A percentile compares a stretch with the other conserved stretches of the same genome.
These are phyloP conservation scores for Amylostereum areolatum DNA, from an alignment of 1,284 basidiomycete species.

Conservation along the genomic window DNA sequence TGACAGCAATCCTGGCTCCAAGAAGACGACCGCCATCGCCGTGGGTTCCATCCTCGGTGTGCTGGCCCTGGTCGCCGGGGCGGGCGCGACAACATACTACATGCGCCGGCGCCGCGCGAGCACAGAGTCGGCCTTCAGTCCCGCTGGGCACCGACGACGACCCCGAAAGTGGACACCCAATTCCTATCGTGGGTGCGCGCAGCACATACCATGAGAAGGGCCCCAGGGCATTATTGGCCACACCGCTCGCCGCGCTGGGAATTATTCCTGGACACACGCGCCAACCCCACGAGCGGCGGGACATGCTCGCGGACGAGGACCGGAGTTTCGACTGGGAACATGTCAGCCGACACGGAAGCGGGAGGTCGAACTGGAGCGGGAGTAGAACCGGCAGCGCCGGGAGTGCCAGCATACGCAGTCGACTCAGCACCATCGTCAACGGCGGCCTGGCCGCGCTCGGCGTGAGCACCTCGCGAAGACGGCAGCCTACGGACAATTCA, in stretches of 20 bases:
- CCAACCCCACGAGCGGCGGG: no score
- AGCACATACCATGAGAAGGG: conserved; percentile 15
- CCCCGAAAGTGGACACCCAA: conserved; percentile 26
- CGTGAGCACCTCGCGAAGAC: conserved; percentile 1
- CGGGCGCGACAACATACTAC: conserved; percentile 36
- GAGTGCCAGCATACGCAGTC: conserved; percentile 3
- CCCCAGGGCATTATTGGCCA: conserved; percentile 17
- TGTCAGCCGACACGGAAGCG: no score
- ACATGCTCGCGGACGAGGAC: conserved; percentile 78
- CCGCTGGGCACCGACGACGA: conserved; percentile 31
- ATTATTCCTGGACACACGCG: no score
- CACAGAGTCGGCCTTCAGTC: conserved; percentile 34
- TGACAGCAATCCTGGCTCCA: conserved; percentile 11
- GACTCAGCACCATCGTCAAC: conserved; percentile 1
- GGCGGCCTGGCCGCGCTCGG: neutral
- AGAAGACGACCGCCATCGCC: conserved; percentile 38
- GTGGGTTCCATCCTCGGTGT: conserved; percentile 52
- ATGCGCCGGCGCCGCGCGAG: conserved; percentile 26
- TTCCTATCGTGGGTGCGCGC: conserved; percentile 23
- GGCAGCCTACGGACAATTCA: conserved; percentile 1
- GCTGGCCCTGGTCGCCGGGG: conserved; percentile 41
- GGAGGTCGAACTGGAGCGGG: neutral
- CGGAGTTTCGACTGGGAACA: conserved; percentile 23
- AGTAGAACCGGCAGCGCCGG: conserved; percentile 4
- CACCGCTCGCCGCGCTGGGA: neutral